These are phyloP conservation scores for Drechmeria coniospora DNA, from an alignment of 2,329 filamentous ascomycete species.

Conservation along the genomic window DNA sequence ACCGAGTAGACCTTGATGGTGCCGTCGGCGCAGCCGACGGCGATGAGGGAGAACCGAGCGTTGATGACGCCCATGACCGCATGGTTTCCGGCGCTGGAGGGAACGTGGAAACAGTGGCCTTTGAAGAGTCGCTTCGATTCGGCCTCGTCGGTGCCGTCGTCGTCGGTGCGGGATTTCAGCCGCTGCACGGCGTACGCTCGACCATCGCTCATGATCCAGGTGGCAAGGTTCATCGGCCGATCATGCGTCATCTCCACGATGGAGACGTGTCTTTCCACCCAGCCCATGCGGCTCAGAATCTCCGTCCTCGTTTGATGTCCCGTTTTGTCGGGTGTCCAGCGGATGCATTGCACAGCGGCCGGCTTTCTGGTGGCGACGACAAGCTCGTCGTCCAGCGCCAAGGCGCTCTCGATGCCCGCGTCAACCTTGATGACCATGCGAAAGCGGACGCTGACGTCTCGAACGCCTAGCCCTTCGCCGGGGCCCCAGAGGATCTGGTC, in stretches of 20 bases:
- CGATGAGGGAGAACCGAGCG: slow-evolving; percentile 84
- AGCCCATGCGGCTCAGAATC: slow-evolving; percentile 71
- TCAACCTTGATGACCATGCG: slow-evolving; percentile 97
- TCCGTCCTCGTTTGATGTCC: slow-evolving; percentile 84
- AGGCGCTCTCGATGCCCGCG: slow-evolving; percentile 74
- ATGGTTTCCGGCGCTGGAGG: slow-evolving; percentile 39
- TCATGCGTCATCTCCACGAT: slow-evolving; percentile 84
- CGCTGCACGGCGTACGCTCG: slow-evolving; percentile 84
- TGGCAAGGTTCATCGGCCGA: slow-evolving; percentile 86
- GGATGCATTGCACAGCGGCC: slow-evolving; percentile 89
- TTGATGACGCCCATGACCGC: slow-evolving; percentile 75
- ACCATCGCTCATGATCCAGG: slow-evolving; percentile 83
- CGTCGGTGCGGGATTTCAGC: slow-evolving; percentile 25
- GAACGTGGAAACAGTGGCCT: slow-evolving; percentile 79
- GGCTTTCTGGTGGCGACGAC: slow-evolving; percentile 85
- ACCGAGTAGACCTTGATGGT: slow-evolving; percentile 81
- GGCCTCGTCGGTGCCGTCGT: slow-evolving; percentile 24
- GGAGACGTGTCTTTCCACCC: slow-evolving; percentile 62
- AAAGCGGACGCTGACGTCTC: slow-evolving; percentile 81
- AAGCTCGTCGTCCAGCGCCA: slow-evolving; percentile 85
- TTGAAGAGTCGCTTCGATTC: slow-evolving; percentile 59
- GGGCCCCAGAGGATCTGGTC: slow-evolving; percentile 56
- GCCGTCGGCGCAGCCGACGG: slow-evolving; percentile 68
- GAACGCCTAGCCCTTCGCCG: slow-evolving; percentile 68
- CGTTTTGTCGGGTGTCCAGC: slow-evolving; percentile 73